phyloP scores from a whole-genome alignment of 805 yeast genomes.

The Jamesozyma spencerorum region DNA sequence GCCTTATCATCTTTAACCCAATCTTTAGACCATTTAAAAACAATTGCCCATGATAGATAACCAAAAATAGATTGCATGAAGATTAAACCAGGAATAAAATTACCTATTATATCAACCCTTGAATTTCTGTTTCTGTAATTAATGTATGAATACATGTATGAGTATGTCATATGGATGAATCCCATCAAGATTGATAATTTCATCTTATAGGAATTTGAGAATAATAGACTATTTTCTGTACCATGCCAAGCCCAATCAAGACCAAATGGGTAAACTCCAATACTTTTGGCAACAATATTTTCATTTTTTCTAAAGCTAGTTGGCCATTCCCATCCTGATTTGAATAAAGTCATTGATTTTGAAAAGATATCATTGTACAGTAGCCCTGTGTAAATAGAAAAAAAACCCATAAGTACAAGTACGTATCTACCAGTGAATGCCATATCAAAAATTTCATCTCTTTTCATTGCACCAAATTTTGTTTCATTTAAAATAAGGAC shows the following conservation, averaged over 20 bases:
- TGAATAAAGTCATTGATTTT: conserved; percentile 77
- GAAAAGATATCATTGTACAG: conserved; percentile 92
- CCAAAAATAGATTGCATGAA: conserved; percentile 97
- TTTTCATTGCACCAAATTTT: conserved; percentile 53
- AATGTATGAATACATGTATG: conserved; percentile 73
- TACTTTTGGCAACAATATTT: conserved; percentile 52
- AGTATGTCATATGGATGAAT: conserved; percentile 86
- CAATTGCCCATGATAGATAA: conserved; percentile 72
- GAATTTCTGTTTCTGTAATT: conserved; percentile 66
- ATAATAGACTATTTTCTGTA: conserved; percentile 80
- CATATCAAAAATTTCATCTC: conserved; percentile 95
- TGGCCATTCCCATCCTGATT: conserved; percentile 94
- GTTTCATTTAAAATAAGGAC: conserved; percentile 66
- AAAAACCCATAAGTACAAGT: conserved; percentile 80
- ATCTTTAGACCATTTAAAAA: conserved; percentile 91
- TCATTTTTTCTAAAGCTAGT: conserved; percentile 60
- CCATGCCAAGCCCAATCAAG: conserved; percentile 97
- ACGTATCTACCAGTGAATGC: conserved; percentile 91
- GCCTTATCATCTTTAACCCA: conserved; percentile 71
- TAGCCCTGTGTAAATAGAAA: conserved; percentile 92
- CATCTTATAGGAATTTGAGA: conserved; percentile 95
- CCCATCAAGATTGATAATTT: conserved; percentile 93
- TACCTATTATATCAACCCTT: conserved; percentile 75
- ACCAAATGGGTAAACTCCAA: conserved; percentile 74
- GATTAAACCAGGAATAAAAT: conserved; percentile 85